Evolutionary conservation across 108 stramenopile species (phyloP).

Genomic region (Fistulifera solaris): DNA sequence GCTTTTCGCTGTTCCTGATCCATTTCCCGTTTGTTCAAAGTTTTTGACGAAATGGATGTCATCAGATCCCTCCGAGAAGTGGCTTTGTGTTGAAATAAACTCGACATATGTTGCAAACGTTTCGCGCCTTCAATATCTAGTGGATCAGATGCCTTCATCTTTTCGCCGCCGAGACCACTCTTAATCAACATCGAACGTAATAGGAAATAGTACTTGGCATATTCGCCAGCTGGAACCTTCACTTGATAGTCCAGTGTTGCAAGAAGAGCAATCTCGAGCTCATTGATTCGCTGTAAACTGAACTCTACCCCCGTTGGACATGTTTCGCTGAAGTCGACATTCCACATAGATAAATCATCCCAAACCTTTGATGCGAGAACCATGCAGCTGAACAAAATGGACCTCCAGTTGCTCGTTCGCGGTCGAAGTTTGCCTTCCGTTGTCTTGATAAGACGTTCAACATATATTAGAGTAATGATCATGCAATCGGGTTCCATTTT

Average conservation of each 20-base stretch:
- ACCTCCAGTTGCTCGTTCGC: slow-evolving; percentile 75
- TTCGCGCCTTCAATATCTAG: slow-evolving; percentile 66
- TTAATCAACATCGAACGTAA: slow-evolving; percentile 75
- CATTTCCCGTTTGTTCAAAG: not conserved
- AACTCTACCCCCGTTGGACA: slow-evolving; percentile 67
- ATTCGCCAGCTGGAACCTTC: slow-evolving; percentile 86
- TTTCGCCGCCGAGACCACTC: slow-evolving; percentile 60
- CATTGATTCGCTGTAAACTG: slow-evolving; percentile 81
- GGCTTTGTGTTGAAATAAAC: slow-evolving; percentile 9
- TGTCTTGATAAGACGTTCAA: slow-evolving; percentile 87
- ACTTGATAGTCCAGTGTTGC: slow-evolving; percentile 70
- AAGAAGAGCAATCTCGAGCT: slow-evolving; percentile 78
- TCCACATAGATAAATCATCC: slow-evolving; percentile 97
- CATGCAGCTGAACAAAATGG: slow-evolving; percentile 86
- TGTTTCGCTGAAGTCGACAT: slow-evolving; percentile 76
- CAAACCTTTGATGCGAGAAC: slow-evolving; percentile 92
- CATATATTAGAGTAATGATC: slow-evolving; percentile 93
- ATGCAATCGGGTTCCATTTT: slow-evolving; percentile 94
- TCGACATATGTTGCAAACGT: slow-evolving; percentile 28
- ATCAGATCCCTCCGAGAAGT: slow-evolving; percentile 14
- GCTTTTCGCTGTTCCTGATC: slow-evolving; percentile 17
- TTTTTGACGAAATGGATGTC: slow-evolving; percentile 1
- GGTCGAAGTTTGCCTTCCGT: slow-evolving; percentile 73
- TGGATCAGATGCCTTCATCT: slow-evolving; percentile 38
- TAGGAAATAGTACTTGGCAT: slow-evolving; percentile 96